Conservation (phyloP, 257 asterid genomes). For the Solanum bulbocastanum region DNA sequence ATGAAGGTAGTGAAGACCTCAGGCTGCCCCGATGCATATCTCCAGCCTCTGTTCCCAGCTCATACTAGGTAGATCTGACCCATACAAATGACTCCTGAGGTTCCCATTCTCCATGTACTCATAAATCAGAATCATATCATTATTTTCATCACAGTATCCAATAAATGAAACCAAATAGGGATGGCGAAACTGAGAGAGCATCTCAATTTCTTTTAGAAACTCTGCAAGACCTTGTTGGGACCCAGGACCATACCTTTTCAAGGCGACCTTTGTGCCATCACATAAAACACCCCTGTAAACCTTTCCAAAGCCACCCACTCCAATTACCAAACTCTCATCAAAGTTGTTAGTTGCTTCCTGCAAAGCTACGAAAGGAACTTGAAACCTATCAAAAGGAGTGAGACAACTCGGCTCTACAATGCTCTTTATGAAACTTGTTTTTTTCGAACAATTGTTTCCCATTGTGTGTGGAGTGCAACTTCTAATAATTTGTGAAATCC, state of each 20-base stretch:
- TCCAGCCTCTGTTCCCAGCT: neutral
- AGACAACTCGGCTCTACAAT: neutral
- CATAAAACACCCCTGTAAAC: conserved; percentile 1
- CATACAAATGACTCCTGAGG: neutral
- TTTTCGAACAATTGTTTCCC: neutral
- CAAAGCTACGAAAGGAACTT: neutral
- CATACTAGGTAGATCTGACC: neutral
- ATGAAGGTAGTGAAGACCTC: neutral
- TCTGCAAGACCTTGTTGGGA: fast-evolving
- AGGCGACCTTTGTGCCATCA: conserved; percentile 6
- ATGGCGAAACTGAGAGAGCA: fast-evolving
- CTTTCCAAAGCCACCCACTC: conserved; percentile 10
- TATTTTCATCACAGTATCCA: neutral
- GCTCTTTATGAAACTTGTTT: neutral
- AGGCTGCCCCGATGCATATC: neutral
- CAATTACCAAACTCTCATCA: neutral
- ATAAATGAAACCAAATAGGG: neutral
- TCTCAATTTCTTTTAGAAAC: neutral
- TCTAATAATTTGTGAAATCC: no score
- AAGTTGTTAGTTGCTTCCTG: neutral
- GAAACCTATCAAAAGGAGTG: neutral
- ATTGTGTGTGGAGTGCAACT: neutral
- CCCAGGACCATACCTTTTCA: neutral
- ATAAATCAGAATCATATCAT: neutral
- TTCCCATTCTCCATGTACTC: neutral